Conservation (phyloP, 2,329 filamentous ascomycete species). For the Alternaria sp. region DNA sequence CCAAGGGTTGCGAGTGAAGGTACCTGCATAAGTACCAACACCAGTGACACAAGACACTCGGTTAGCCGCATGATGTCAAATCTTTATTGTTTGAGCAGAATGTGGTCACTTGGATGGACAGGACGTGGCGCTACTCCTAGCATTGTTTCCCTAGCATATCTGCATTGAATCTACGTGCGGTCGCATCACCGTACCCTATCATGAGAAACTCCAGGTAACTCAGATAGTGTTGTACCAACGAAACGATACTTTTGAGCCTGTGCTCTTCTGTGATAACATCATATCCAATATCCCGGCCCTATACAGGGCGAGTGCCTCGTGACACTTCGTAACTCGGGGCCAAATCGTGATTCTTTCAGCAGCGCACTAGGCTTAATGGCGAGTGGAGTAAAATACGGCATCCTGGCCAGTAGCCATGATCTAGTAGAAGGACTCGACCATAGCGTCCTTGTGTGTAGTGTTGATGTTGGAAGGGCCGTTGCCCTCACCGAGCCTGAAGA, state of each 20-base stretch:
- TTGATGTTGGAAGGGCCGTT: conserved; percentile 77
- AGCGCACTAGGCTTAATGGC: neutral
- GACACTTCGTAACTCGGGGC: neutral
- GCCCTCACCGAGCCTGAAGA: conserved; percentile 93
- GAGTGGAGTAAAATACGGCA: neutral
- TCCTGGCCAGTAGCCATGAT: neutral
- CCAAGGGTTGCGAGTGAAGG: conserved; percentile 3
- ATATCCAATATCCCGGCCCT: neutral
- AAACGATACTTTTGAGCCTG: neutral
- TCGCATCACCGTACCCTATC: neutral
- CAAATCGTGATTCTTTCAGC: neutral
- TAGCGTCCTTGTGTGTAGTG: conserved; percentile 90
- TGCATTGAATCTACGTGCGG: neutral
- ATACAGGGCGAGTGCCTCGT: neutral
- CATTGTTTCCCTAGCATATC: neutral
- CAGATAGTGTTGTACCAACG: neutral
- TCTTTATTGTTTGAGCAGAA: neutral
- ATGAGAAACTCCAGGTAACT: neutral
- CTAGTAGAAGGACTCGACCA: conserved; percentile 99
- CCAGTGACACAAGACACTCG: neutral
- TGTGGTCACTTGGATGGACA: neutral
- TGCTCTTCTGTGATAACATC: neutral
- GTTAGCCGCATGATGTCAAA: neutral
- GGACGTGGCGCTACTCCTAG: neutral
- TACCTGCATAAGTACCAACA: conserved; percentile 4